Conservation (phyloP, 179 eudicot genomes). For the Beta corolliflora region DNA sequence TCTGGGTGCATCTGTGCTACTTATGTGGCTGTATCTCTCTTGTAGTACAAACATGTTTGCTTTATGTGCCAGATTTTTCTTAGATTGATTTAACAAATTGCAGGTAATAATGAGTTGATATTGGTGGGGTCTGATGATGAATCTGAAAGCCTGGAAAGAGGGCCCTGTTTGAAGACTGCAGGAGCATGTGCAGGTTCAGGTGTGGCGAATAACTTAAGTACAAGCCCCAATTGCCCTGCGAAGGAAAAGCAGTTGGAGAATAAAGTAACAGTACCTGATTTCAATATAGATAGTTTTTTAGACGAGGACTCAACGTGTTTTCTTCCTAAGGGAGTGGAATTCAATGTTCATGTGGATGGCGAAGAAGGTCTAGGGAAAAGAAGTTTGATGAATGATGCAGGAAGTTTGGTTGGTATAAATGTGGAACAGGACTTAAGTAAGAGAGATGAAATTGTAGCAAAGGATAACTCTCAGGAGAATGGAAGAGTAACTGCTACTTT, state of each 20-base stretch:
- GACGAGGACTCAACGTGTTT: constrained; percentile 15
- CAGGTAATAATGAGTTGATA: constrained; percentile 54
- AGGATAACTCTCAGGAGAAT: constrained; percentile 20
- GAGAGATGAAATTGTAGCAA: constrained; percentile 30
- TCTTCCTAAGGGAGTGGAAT: constrained; percentile 10
- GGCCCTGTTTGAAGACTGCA: constrained; percentile 14
- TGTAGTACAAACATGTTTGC: not conserved
- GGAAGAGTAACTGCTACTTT: constrained; percentile 23
- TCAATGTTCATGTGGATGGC: constrained; percentile 38
- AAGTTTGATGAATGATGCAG: constrained; percentile 21
- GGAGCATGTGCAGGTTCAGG: constrained; percentile 29
- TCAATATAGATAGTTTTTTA: constrained; percentile 17
- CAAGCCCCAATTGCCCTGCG: constrained; percentile 26
- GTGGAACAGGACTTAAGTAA: constrained; percentile 34
- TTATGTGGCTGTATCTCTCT: not conserved
- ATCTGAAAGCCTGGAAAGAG: constrained; percentile 31
- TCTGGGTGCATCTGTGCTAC: not conserved
- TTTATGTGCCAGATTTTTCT: not conserved
- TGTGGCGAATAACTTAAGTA: constrained; percentile 36
- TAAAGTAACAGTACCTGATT: constrained; percentile 1
- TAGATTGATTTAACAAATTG: constrained; percentile 16
- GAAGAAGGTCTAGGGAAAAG: constrained; percentile 29
- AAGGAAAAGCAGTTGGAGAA: constrained; percentile 22
- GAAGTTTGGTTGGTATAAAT: constrained; percentile 25
- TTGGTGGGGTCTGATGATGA: constrained; percentile 69